Percentiles rank a stretch among this genome's conserved stretches.
These are phyloP conservation scores for Gracilariopsis chorda DNA, from an alignment of 23 red algal genomes.

Conservation along the genomic window DNA sequence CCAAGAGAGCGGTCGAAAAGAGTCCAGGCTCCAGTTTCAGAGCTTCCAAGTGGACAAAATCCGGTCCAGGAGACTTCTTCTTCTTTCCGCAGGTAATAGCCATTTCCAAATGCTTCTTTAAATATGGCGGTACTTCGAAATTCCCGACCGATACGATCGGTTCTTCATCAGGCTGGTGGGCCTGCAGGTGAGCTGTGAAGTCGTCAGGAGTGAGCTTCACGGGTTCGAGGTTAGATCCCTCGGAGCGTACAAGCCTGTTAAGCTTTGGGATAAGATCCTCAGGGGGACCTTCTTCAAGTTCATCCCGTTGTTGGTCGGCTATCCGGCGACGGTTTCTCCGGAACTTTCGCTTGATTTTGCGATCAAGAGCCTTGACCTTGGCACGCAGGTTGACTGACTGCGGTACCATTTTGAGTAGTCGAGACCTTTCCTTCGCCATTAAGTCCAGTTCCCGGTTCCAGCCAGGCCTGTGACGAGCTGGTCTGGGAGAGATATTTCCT, in stretches of 20 bases:
- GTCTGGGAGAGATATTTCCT: background rate
- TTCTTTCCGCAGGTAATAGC: background rate
- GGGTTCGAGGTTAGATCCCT: background rate
- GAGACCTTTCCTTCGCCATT: background rate
- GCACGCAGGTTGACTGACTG: background rate
- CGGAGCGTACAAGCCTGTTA: background rate
- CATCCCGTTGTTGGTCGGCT: background rate
- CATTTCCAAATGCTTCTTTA: background rate
- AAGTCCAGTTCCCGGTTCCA: background rate
- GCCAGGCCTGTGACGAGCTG: background rate
- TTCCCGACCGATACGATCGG: background rate
- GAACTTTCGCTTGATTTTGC: background rate
- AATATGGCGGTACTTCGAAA: background rate
- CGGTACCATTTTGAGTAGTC: background rate
- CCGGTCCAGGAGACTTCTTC: slow-evolving; percentile 16
- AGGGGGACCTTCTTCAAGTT: background rate
- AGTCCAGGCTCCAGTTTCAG: background rate
- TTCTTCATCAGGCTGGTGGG: background rate
- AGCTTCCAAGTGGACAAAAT: background rate
- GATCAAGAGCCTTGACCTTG: background rate
- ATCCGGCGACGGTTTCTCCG: background rate
- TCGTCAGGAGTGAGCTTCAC: background rate
- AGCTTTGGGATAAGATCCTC: background rate
- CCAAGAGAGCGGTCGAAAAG: background rate
- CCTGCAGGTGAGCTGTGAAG: background rate